Evolutionary conservation across 345 rosid genomes (phyloP).

Genomic region (Rhodamnia argentea): DNA sequence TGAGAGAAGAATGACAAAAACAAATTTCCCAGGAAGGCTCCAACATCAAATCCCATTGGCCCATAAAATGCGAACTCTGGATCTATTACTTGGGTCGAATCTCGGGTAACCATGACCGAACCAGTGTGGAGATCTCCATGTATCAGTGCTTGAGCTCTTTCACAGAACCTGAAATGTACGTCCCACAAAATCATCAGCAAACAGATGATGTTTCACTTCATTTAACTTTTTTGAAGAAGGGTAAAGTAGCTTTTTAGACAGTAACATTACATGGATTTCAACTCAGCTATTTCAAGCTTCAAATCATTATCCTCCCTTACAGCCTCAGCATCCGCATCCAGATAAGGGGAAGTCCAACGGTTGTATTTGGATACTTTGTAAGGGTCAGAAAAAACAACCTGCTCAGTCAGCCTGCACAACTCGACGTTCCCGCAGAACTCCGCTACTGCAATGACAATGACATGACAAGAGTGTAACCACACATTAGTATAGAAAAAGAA

Average conservation of each 20-base stretch:
- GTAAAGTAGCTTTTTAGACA: neutral
- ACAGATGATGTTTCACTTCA: neutral
- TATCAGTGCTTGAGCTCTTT: conserved; percentile 82
- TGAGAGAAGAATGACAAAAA: conserved; percentile 84
- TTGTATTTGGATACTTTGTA: conserved; percentile 69
- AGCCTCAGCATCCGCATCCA: conserved; percentile 74
- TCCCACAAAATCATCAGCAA: neutral
- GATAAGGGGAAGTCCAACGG: conserved; percentile 77
- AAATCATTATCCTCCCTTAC: conserved; percentile 57
- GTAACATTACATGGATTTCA: conserved; percentile 65
- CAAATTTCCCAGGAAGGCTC: conserved; percentile 89
- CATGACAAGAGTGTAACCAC: neutral
- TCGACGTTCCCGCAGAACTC: conserved; percentile 93
- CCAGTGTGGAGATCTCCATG: conserved; percentile 98
- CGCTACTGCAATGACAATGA: conserved; percentile 39
- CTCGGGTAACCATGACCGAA: conserved; percentile 81
- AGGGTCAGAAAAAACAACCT: conserved; percentile 93
- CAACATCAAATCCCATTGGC: conserved; percentile 92
- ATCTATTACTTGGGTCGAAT: conserved; percentile 87
- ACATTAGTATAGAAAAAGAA: neutral
- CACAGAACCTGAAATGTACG: conserved; percentile 65
- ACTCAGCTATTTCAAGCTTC: conserved; percentile 76
- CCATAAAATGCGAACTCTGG: conserved; percentile 89
- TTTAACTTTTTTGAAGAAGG: neutral
- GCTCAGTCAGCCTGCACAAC: conserved; percentile 86